These are phyloP conservation scores for Meredithiella fracta DNA, from an alignment of 2,329 filamentous ascomycete genomes.

Conservation along the genomic window DNA sequence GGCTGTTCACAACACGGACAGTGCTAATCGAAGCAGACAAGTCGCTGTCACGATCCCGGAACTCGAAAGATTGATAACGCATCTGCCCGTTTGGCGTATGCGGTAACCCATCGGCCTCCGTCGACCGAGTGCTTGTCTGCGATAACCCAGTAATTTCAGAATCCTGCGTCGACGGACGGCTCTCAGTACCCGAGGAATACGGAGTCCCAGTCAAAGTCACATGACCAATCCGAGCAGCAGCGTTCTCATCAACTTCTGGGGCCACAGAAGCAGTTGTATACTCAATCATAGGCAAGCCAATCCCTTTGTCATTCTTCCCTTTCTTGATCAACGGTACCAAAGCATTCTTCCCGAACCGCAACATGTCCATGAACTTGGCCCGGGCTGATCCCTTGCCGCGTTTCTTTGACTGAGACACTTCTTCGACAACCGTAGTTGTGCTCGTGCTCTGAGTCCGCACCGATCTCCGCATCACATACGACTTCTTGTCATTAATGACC, in stretches of 20 bases:
- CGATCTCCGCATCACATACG: conserved; percentile 11
- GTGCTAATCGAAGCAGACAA: conserved; percentile 12
- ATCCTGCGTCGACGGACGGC: conserved; percentile 5
- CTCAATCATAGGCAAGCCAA: neutral
- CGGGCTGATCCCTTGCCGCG: conserved; percentile 3
- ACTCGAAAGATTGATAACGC: conserved; percentile 4
- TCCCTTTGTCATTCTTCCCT: neutral
- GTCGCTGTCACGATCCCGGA: conserved; percentile 6
- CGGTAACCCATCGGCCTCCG: neutral
- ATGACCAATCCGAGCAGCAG: neutral
- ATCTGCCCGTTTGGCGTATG: conserved; percentile 7
- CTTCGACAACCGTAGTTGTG: conserved; percentile 5
- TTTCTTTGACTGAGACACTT: neutral
- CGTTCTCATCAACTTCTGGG: neutral
- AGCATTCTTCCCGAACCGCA: conserved; percentile 10
- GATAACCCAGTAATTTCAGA: conserved; percentile 4
- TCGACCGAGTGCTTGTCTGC: conserved; percentile 6
- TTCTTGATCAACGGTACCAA: conserved; percentile 10
- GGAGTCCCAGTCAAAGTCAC: neutral
- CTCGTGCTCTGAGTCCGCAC: conserved; percentile 8
- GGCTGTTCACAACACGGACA: conserved; percentile 11
- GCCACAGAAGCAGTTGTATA: neutral
- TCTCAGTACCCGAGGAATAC: neutral
- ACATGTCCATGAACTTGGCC: conserved; percentile 5
- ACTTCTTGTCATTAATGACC: neutral